Percentiles rank a stretch among this genome's conserved stretches.
Conservation (phyloP, 805 yeast genomes). For the Metschnikowia cerradonensis region DNA sequence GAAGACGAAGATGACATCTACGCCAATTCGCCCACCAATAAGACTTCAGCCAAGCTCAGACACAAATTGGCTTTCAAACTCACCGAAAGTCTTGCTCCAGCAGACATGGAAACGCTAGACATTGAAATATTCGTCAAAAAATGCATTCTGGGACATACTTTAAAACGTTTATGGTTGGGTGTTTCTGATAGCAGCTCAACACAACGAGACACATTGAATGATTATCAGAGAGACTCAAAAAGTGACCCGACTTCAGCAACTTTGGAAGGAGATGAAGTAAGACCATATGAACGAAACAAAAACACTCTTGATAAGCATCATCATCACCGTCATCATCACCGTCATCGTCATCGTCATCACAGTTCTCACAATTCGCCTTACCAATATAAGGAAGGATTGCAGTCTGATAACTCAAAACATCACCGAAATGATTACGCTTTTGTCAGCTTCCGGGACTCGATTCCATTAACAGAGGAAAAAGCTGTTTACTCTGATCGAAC, state of each 20-base stretch:
- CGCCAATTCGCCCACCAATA: slow-evolving; percentile 9
- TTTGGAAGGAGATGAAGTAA: background rate
- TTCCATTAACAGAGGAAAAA: slow-evolving; percentile 14
- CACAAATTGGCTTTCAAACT: slow-evolving; percentile 31
- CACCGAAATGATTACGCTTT: slow-evolving; percentile 22
- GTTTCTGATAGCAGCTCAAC: slow-evolving; percentile 4
- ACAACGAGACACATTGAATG: background rate
- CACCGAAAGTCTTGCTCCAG: slow-evolving; percentile 31
- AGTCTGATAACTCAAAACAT: background rate
- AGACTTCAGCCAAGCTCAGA: slow-evolving; percentile 26
- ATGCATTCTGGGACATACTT: slow-evolving; percentile 31
- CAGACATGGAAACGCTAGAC: slow-evolving; percentile 40
- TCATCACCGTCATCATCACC: slow-evolving; percentile 9
- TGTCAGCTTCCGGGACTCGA: slow-evolving; percentile 33
- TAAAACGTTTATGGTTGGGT: slow-evolving; percentile 33
- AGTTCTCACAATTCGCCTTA: slow-evolving; percentile 5
- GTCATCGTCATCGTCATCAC: slow-evolving; percentile 4
- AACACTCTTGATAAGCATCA: slow-evolving; percentile 2
- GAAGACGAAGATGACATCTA: slow-evolving; percentile 17
- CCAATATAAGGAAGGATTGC: background rate
- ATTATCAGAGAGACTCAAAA: background rate
- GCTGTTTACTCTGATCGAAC: slow-evolving; percentile 22
- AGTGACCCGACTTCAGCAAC: background rate
- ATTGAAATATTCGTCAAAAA: slow-evolving; percentile 31
- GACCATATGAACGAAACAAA: background rate